These are phyloP conservation scores for Russula brevipes DNA, from an alignment of 768 basidiomycete species.

Conservation along the genomic window DNA sequence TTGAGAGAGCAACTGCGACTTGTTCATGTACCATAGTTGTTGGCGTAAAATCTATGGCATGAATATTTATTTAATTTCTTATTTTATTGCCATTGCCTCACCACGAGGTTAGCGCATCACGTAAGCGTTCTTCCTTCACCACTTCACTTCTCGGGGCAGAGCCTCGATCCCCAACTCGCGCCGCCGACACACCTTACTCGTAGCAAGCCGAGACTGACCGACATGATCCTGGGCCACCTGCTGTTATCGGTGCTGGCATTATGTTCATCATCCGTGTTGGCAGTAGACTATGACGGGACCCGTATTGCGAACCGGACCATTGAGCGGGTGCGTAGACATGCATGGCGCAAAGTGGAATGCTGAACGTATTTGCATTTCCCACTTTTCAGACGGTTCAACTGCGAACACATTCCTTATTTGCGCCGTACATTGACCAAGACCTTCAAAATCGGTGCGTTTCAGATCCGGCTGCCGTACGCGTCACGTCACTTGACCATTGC, in stretches of 20 bases:
- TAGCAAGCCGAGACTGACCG: not conserved
- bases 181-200: not conserved
- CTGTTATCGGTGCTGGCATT: constrained; percentile 12
- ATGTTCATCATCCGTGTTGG: constrained; percentile 14
- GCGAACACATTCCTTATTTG: constrained; percentile 80
- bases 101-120: too few species aligned
- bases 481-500: not conserved
- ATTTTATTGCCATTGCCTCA: too few species aligned
- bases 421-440: constrained; percentile 92
- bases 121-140: too few species aligned
- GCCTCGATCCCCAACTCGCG: not conserved
- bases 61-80: too few species aligned
- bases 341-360: not conserved
- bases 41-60: too few species aligned
- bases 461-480: not conserved
- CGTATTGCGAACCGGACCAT: constrained; percentile 69
- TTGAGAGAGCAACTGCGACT: constrained; percentile 8
- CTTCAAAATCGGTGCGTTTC: constrained; percentile 76
- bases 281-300: constrained; percentile 31
- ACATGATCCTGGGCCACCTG: constrained; percentile 15
- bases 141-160: not conserved
- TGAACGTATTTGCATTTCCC: not conserved
- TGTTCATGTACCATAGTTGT: not conserved
- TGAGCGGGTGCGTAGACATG: constrained; percentile 52
- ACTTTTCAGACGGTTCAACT: constrained; percentile 59